A percentile compares a stretch with the other conserved stretches of the same genome.
Evolutionary conservation across 202 grass and related monocot genomes (phyloP).

Genomic region (Setaria viridis): DNA sequence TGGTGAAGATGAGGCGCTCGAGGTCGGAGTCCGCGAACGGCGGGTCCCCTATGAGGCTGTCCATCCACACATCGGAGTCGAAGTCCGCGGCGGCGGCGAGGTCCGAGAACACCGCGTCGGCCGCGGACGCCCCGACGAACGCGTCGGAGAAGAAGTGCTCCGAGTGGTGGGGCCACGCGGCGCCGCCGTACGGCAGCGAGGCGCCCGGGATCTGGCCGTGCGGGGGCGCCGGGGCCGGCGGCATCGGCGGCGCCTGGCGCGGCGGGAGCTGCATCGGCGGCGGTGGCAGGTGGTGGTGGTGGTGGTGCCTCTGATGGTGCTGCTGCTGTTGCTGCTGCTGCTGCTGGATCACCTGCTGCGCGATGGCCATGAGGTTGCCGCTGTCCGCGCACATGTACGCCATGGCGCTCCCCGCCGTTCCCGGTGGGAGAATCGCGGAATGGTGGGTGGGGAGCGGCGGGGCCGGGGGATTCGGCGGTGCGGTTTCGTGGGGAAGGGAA

Average conservation of each 20-base stretch:
- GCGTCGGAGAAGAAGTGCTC: conserved; percentile 69
- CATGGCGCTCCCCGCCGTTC: conserved; percentile 53
- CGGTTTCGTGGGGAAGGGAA: conserved; percentile 8
- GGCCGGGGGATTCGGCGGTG: conserved; percentile 38
- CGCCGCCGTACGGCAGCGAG: conserved; percentile 42
- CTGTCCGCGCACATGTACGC: conserved; percentile 99
- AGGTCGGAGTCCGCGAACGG: conserved; percentile 86
- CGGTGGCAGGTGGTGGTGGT: conserved; percentile 25
- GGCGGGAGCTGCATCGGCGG: conserved; percentile 5
- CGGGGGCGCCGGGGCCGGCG: conserved; percentile 14
- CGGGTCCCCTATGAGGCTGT: conserved; percentile 81
- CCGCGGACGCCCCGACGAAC: conserved; percentile 48
- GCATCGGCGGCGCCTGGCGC: conserved; percentile 44
- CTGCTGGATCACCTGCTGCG: conserved; percentile 98
- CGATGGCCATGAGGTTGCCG: conserved; percentile 99
- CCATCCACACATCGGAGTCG: conserved; percentile 97
- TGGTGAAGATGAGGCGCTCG: conserved; percentile 75
- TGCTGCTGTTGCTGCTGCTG: conserved; percentile 77
- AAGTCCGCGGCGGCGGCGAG: conserved; percentile 68
- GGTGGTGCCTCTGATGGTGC: conserved; percentile 57
- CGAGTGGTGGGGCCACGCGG: conserved; percentile 40
- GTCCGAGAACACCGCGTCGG: conserved; percentile 73
- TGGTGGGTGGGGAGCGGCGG: conserved; percentile 15
- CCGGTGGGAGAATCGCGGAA: conserved; percentile 32
- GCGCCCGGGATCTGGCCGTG: conserved; percentile 54